Evolutionary conservation across 257 asterid species (phyloP).

Genomic region (Mentha longifolia): DNA sequence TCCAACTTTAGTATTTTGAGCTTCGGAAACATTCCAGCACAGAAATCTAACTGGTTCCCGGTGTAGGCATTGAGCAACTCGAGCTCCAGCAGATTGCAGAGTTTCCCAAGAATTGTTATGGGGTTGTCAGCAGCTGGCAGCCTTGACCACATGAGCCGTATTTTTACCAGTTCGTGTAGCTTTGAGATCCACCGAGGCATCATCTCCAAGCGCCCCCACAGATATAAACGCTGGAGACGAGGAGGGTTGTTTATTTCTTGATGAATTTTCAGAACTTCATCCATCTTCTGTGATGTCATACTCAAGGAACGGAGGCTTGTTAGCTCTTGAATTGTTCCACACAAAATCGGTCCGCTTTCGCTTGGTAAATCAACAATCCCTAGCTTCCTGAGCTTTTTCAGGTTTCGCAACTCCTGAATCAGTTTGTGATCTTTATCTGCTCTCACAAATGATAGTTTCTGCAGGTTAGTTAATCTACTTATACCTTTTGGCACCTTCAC

Average conservation of each 20-base stretch:
- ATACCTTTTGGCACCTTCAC: slow-evolving; percentile 10
- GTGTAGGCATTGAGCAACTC: slow-evolving; percentile 33
- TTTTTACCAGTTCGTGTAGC: slow-evolving; percentile 27
- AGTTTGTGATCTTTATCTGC: background rate
- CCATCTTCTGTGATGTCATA: background rate
- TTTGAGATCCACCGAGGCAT: slow-evolving; percentile 34
- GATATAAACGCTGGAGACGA: slow-evolving; percentile 27
- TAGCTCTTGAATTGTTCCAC: slow-evolving; percentile 12
- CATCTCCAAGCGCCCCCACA: slow-evolving; percentile 26
- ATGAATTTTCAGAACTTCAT: slow-evolving; percentile 21
- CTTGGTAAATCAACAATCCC: slow-evolving; percentile 21
- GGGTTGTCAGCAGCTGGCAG: slow-evolving; percentile 15
- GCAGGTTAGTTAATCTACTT: slow-evolving; percentile 18
- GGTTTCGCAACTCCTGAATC: background rate
- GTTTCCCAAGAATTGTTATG: slow-evolving; percentile 28
- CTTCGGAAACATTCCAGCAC: slow-evolving; percentile 18
- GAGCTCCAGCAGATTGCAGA: slow-evolving; percentile 35
- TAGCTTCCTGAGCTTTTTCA: slow-evolving; percentile 29
- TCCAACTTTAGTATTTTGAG: slow-evolving; percentile 23
- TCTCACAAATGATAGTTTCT: slow-evolving; percentile 30
- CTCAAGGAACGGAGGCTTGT: slow-evolving; percentile 23
- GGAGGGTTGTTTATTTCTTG: slow-evolving; percentile 24
- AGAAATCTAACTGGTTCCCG: slow-evolving; percentile 12
- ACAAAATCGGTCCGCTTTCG: background rate
- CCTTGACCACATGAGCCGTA: slow-evolving; percentile 37